phyloP scores from a whole-genome alignment of 108 stramenopile species.

The Pseudonitzschia pungens region DNA sequence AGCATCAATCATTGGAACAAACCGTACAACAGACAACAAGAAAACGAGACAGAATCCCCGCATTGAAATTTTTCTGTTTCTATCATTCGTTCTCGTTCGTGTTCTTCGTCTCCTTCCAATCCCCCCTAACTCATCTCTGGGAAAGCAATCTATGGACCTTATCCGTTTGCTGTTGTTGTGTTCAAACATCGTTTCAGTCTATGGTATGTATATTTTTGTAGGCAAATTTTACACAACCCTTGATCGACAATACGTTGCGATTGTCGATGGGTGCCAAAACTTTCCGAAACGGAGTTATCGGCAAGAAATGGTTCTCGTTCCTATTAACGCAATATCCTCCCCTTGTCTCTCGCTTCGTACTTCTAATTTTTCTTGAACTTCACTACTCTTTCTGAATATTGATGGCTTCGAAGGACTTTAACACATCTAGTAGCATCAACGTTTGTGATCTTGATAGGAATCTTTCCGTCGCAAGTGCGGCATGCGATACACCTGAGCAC shows the following conservation, averaged over 20 bases:
- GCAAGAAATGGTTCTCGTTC: background rate
- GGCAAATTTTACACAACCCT: background rate
- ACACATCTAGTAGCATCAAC: too few relatives aligned
- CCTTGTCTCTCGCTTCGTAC: background rate
- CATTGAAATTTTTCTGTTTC: background rate
- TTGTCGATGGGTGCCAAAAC: background rate
- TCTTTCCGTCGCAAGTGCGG: too few relatives aligned
- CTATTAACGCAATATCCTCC: background rate
- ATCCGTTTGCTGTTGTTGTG: constrained; percentile 8
- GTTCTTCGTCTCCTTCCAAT: background rate
- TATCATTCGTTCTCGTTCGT: background rate
- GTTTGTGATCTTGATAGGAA: too few relatives aligned
- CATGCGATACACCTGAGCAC: too few relatives aligned
- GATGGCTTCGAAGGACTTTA: too few relatives aligned
- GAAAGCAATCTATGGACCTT: background rate
- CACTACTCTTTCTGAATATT: too few relatives aligned
- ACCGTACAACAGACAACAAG: background rate
- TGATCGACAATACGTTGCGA: background rate
- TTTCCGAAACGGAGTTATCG: background rate
- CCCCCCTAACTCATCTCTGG: background rate
- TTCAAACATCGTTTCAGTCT: background rate
- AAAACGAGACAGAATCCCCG: background rate
- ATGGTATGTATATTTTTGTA: background rate
- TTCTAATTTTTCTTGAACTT: background rate
- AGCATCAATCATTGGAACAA: background rate